Base-by-base conservation (phyloP, 257 asterid species). In the Agastache rugosa region DNA sequence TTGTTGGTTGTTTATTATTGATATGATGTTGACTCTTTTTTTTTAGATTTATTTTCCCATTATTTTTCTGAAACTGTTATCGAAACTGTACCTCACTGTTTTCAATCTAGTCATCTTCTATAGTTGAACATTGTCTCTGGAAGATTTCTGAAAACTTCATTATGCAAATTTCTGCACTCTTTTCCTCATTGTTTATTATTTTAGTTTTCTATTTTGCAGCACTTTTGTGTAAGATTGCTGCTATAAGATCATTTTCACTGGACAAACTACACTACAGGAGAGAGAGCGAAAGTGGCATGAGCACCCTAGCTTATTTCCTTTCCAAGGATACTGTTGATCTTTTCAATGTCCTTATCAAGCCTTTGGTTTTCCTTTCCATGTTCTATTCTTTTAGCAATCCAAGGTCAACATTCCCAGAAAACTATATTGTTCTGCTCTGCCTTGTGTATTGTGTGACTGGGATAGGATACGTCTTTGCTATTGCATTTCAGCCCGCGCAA, bases 381-480 rank as follows among this genome's bases (percentile, higher is more conserved):
- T 95, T 86, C 91, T 95, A 79, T 78, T 95, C 96, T 71, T 88
- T 95, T 87, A 90, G 85, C 90, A 89, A 86, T 73, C 98, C 97
- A 50, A 79, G 99, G 83, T 95, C 99, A 72, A 79, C 96, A 42
- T 90, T 95, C 80, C 73, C 39, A 27, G 91, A 89, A 78, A 95
- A 90, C 82, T 95, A 95, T 47, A 2, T 82, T 0, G 89, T 95
- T 51, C 76, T 90, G 77, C 80, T 92, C 73, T 87, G 94, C 82
- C 96, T 95, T 2, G 85, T 89, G 20, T 95, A 95, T 69, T 92
- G 98, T 69, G 98, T 95, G 53, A 88, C 97, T 2, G 99, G 99
- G 78, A 80, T 95, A 20, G 97, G 97, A 72, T 95, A 95, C 65
- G 83, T 95, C 42, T 91, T 92, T 19, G 99, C 99, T 22, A 89